A percentile compares a stretch with the other conserved stretches of the same genome.
phyloP scores from a whole-genome alignment of 2,329 filamentous ascomycete species.

The Colletotrichum viniferum region DNA sequence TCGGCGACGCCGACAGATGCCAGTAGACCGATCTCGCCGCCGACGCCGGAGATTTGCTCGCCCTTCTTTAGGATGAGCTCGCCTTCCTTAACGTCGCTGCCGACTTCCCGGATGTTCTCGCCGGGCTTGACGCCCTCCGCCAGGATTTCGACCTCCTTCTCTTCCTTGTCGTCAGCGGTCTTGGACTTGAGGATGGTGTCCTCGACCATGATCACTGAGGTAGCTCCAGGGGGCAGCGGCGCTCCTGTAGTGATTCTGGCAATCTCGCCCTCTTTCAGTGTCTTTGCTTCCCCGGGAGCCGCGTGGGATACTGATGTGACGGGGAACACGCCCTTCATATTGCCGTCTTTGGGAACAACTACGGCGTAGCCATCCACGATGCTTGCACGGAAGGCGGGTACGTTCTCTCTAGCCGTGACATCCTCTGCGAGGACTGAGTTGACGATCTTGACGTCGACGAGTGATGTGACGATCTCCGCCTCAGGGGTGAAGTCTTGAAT shows the following conservation, averaged over 20 bases:
- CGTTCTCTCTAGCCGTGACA: constrained; percentile 78
- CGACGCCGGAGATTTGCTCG: constrained; percentile 82
- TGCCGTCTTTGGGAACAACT: constrained; percentile 65
- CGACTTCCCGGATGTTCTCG: constrained; percentile 90
- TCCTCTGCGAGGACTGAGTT: constrained; percentile 84
- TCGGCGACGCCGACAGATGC: constrained; percentile 79
- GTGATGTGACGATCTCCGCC: constrained; percentile 58
- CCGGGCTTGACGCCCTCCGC: constrained; percentile 75
- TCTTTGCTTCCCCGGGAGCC: constrained; percentile 68
- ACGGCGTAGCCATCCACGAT: constrained; percentile 97
- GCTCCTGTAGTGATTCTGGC: constrained; percentile 95
- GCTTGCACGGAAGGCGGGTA: constrained; percentile 92
- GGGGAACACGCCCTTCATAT: constrained; percentile 80
- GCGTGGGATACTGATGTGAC: constrained; percentile 89
- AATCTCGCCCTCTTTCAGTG: constrained; percentile 75
- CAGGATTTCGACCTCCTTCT: constrained; percentile 86
- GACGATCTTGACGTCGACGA: constrained; percentile 70
- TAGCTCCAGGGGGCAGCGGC: constrained; percentile 85
- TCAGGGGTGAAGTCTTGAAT: constrained; percentile 76
- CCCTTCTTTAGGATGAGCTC: constrained; percentile 76
- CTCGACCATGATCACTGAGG: constrained; percentile 95
- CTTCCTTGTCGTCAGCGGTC: constrained; percentile 82
- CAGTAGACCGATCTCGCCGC: constrained; percentile 89
- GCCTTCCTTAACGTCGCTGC: constrained; percentile 80
- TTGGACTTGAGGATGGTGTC: constrained; percentile 79